phyloP scores from a whole-genome alignment of 148 eudicot genomes.

The Rhododendron ovatum region DNA sequence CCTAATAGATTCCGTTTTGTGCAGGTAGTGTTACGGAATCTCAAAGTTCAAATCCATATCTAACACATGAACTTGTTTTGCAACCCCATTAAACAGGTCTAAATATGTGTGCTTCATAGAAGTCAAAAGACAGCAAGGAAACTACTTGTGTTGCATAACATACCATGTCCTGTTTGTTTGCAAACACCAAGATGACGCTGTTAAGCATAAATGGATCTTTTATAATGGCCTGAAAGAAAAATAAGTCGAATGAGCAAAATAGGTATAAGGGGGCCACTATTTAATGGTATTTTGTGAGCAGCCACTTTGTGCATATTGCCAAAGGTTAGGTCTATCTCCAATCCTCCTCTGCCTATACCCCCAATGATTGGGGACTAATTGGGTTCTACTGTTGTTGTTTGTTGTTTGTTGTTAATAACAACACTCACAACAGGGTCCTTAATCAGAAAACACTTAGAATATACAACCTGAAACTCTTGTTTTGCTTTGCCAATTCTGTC shows the following conservation, averaged over 20 bases:
- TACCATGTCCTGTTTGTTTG: slow-evolving; percentile 99
- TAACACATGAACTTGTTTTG: background rate
- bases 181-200: slow-evolving; percentile 91
- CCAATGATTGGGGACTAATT: too few species aligned
- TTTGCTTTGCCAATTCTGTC: slow-evolving; percentile 93
- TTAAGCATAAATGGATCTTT: slow-evolving; percentile 97
- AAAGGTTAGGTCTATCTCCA: too few species aligned
- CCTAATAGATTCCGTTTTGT: background rate
- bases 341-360: too few species aligned
- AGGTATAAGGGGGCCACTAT: too few species aligned
- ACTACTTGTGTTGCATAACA: slow-evolving; percentile 12
- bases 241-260: slow-evolving; percentile 11
- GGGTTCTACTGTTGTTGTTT: too few species aligned
- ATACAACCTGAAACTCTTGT: slow-evolving; percentile 83
- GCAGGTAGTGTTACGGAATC: background rate
- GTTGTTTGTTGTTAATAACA: background rate
- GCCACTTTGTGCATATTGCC: too few species aligned
- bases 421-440: slow-evolving; percentile 9
- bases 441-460: slow-evolving; percentile 10
- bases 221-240: slow-evolving; percentile 72
- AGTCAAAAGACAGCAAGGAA: background rate
- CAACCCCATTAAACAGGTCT: background rate
- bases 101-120: background rate
- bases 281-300: too few species aligned
- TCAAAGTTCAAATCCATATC: background rate